These are phyloP conservation scores for Epichloe hybrida DNA, from an alignment of 2,329 filamentous ascomycete genomes.

Conservation along the genomic window DNA sequence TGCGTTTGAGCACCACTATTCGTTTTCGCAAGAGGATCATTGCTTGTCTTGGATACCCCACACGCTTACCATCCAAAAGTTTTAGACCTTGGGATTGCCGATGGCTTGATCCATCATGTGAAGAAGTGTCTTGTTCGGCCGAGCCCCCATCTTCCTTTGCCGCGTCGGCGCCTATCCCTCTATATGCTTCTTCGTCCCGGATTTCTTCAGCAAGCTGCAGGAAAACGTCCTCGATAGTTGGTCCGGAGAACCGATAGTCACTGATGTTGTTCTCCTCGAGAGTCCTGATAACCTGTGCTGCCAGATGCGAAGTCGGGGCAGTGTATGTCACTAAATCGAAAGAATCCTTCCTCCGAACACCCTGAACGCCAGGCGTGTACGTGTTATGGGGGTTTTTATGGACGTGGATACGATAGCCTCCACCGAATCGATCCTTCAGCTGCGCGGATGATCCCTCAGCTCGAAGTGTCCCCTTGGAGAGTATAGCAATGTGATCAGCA, in stretches of 20 bases:
- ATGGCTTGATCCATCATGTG: conserved; percentile 6
- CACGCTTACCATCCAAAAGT: conserved; percentile 54
- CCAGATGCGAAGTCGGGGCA: conserved; percentile 54
- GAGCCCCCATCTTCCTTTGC: conserved; percentile 10
- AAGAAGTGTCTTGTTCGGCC: conserved; percentile 12
- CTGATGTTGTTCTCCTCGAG: conserved; percentile 54
- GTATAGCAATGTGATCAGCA: conserved; percentile 75
- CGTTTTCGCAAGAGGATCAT: conserved; percentile 67
- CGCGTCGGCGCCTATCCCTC: conserved; percentile 10
- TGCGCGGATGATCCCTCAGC: conserved; percentile 75
- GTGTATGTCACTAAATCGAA: conserved; percentile 64
- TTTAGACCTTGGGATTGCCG: conserved; percentile 27
- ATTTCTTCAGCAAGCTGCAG: conserved; percentile 74
- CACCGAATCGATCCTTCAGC: conserved; percentile 68
- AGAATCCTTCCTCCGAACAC: conserved; percentile 41
- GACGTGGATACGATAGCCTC: conserved; percentile 72
- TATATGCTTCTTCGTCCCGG: conserved; percentile 33
- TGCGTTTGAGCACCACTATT: conserved; percentile 61
- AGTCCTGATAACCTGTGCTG: conserved; percentile 55
- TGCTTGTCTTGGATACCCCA: conserved; percentile 57
- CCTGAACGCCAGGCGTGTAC: conserved; percentile 37
- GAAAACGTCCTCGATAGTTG: conserved; percentile 89
- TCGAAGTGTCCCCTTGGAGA: conserved; percentile 72
- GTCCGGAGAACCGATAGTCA: conserved; percentile 76
- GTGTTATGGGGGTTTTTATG: conserved; percentile 41